Percentiles rank a stretch among this genome's conserved stretches.
phyloP scores from a whole-genome alignment of 2,329 filamentous ascomycete species.

The Penicillium griseofulvum region DNA sequence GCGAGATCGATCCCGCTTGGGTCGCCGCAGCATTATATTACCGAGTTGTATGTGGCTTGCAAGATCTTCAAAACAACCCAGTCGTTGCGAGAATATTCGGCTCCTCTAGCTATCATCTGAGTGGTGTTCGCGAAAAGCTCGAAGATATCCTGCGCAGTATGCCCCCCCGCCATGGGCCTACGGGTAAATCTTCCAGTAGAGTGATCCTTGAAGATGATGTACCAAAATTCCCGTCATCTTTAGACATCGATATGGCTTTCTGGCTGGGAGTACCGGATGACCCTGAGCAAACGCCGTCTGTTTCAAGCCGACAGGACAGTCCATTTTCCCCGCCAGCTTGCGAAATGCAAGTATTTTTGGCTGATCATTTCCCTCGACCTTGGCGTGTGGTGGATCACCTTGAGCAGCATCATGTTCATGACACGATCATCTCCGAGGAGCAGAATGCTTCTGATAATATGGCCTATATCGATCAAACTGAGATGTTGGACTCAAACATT shows the following conservation, averaged over 20 bases:
- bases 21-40: constrained; percentile 19
- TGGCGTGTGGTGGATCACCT: neutral
- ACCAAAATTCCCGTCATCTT: constrained; percentile 1
- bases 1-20: constrained; percentile 14
- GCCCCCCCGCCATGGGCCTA: neutral
- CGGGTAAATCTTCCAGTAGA: neutral
- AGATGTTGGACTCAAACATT: neutral
- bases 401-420: neutral
- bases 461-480: neutral
- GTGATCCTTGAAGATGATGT: constrained; percentile 1
- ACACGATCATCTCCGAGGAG: neutral
- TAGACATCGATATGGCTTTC: constrained; percentile 5
- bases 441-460: neutral
- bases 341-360: neutral
- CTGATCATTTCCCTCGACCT: neutral
- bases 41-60: constrained; percentile 11
- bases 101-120: neutral
- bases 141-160: constrained; percentile 7
- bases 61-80: neutral
- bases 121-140: neutral
- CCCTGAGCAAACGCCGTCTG: neutral
- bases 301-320: neutral
- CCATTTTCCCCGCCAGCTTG: neutral
- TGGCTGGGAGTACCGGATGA: neutral
- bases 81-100: constrained; percentile 10